Evolutionary conservation across 2,329 filamentous ascomycete species (phyloP).

Genomic region (Verruconis gallopava): DNA sequence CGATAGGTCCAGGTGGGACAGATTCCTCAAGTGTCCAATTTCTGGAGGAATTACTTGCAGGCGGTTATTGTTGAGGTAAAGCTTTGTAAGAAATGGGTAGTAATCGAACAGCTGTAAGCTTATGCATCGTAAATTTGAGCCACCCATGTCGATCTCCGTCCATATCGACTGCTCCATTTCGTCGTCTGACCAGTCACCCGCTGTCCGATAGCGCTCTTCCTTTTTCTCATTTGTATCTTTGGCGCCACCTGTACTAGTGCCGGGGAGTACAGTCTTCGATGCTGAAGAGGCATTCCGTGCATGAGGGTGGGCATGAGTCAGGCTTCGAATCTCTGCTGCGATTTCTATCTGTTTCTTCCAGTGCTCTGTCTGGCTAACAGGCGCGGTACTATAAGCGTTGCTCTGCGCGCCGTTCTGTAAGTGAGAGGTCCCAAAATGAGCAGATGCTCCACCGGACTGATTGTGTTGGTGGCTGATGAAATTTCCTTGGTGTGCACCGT

Average conservation of each 20-base stretch:
- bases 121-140: conserved; percentile 82
- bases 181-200: conserved; percentile 37
- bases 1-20: conserved; percentile 77
- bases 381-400: conserved; percentile 41
- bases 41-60: conserved; percentile 64
- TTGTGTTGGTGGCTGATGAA: conserved; percentile 47
- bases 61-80: conserved; percentile 91
- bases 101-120: conserved; percentile 59
- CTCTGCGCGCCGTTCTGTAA: conserved; percentile 47
- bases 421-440: conserved; percentile 46
- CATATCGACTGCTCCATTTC: conserved; percentile 54
- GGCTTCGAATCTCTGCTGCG: conserved; percentile 59
- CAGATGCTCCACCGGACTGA: conserved; percentile 46
- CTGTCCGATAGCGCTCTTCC: conserved; percentile 51
- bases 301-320: conserved; percentile 51
- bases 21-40: conserved; percentile 69
- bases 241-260: conserved; percentile 34
- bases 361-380: conserved; percentile 52
- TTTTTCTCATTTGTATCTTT: conserved; percentile 39
- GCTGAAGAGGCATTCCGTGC: conserved; percentile 57
- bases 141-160: conserved; percentile 87
- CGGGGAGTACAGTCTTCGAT: conserved; percentile 51
- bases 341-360: conserved; percentile 82
- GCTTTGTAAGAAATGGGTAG: conserved; percentile 82
- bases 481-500: conserved; percentile 47